Evolutionary conservation across 75 land plant genomes (phyloP).

Genomic region (Larix kaempferi): DNA sequence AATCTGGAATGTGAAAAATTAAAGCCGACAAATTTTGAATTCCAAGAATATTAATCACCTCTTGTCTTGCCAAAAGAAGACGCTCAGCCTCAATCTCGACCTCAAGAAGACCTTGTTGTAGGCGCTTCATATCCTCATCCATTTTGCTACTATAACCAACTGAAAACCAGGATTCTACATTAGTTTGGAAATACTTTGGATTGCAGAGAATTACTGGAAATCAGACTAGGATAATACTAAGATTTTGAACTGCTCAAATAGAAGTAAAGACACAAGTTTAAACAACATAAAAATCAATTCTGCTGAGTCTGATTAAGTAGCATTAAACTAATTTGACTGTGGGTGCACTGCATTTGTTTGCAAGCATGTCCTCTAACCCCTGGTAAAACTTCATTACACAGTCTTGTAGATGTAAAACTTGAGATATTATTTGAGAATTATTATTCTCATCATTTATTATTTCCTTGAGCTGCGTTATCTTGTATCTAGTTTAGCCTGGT

Average conservation of each 20-base stretch:
- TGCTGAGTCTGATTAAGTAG: no score
- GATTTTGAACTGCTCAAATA: not conserved
- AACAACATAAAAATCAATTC: not conserved
- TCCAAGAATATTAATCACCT: slow-evolving; percentile 31
- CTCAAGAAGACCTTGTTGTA: slow-evolving; percentile 53
- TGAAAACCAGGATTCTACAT: not conserved
- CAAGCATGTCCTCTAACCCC: no score
- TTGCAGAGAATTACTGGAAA: not conserved
- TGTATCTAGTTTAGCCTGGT: no score
- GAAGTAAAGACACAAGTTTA: not conserved
- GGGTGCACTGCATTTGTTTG: no score
- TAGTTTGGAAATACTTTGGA: not conserved
- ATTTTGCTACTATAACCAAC: slow-evolving; percentile 16
- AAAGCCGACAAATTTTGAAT: not conserved
- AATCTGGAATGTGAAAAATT: not conserved
- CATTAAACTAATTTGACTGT: no score
- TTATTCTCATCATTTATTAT: no score
- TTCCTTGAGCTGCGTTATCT: no score
- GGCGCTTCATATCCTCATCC: slow-evolving; percentile 57
- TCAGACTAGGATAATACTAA: not conserved
- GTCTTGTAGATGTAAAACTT: no score
- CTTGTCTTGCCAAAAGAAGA: slow-evolving; percentile 74
- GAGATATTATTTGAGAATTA: no score
- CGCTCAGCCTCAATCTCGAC: slow-evolving; percentile 74
- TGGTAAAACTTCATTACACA: no score